Base-by-base conservation (phyloP, 169 alveolate genomes). In the Toxoplasma gondii region DNA sequence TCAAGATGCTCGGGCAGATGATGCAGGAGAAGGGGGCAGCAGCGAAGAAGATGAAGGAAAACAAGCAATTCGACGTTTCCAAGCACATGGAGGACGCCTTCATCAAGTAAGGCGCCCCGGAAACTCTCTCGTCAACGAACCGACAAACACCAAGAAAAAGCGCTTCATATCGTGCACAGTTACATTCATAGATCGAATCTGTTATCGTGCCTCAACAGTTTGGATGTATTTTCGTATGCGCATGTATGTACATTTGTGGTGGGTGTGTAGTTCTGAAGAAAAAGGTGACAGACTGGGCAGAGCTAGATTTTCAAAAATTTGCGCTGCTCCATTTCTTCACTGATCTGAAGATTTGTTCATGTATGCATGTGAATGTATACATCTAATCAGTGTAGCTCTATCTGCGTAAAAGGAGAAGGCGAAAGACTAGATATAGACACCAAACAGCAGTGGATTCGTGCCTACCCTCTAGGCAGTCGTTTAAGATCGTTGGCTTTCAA, bases 41-140 rank as follows among this genome's bases (percentile, higher is more conserved):
- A 36, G 22, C 45, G 31, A 86, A 53, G 39, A 53, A 86, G 44
- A 0, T 34, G 44, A 86, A 86, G 38, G 80, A 86, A 34, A 86
- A 86, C 70, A 49, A 49, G 9, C 31, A 49, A 49, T 86, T 86
- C 34, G 92, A 86, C 64, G 92, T 86, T 16, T n/a, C 81, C 70
- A 41, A 44, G 38, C 91, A 83, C 67, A 83, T 83, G 91, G 91
- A 83, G 38, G 91, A 83, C 41, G 91, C 91, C 22, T 83, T 83
- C 67, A 83, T 83, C 67, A 83, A 83, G 91, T 83, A 44, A 31
- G 91, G 58, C 58, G 34, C 36, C 82, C 22, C 19, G 22, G 36
- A 0, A 34, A 34, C 82, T 34, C n/a, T 17, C 82, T 69, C 82
- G 82, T 69, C 39, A 29, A 69, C 34, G 22, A 69, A 34, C 41